Base-by-base conservation (phyloP, 768 basidiomycete genomes). In the Tubosaeta brunneosetosa region DNA sequence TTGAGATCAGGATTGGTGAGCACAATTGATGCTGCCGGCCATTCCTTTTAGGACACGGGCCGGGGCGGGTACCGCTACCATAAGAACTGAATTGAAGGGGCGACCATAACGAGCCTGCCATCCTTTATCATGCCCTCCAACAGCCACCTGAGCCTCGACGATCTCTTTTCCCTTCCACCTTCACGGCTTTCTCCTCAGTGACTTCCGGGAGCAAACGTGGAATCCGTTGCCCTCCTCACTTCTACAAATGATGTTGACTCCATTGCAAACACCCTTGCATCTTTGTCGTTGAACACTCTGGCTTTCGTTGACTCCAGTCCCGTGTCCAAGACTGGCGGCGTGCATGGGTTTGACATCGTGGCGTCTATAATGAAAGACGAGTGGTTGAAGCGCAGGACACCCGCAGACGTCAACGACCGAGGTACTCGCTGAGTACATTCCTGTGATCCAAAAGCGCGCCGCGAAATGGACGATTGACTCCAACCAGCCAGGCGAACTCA, bases 311-410 rank as follows among this genome's bases (percentile, higher is more conserved):
- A 14, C 3, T n/a, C n/a, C n/a, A 10, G 25, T 12, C 34, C 47
- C 1, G 33, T 29, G 9, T 50, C 55, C 41, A 55, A 51, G 50
- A 50, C 44, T 6, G 31, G 47, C 4, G 51, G 47, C 13, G 54
- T 55, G 2, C 67, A 70, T 12, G 75, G 77, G 5, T 73, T 86
- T 57, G 73, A 72, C n/a, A 72, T 85, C 44, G 65, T 80, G 22
- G 75, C 79, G 2, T 74, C 77, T 11, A 72, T 89, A 11, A 59
- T 80, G 25, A 72, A 74, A 2, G 83, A 87, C 56, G 49, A 68
- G 7, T 62, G 60, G 14, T 66, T 78, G 19, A n/a, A 19, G 8
- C 3, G 13, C 14, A 58, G n/a, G 22, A 3, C 11, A 51, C 33
- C 17, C 19, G 57, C 4, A 44, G 55, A 45, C 58, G 69, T 53